Base-by-base conservation (phyloP, 1,139 yeast species). In the Casaregolazyma lundiana region DNA sequence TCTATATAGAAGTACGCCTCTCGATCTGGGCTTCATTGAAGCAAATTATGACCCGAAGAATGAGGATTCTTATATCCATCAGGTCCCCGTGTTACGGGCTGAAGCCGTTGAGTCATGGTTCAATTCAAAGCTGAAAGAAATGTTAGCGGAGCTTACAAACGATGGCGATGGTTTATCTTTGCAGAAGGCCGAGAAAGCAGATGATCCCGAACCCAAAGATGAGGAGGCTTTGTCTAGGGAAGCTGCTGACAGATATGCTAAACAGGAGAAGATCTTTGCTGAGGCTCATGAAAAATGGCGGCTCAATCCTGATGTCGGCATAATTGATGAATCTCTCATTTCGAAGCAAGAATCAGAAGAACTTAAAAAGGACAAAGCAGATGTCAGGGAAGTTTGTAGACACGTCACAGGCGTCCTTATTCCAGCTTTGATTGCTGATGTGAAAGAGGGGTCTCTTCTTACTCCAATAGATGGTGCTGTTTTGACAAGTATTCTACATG, bases 71-170 rank as follows among this genome's bases (percentile, higher is more conserved):
- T 90, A 90, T 63, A 96, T 97, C 21, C 96, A 88, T 62, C 76
- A 78, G 52, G 87, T 88, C 68, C 73, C 85, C 15, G 76, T 85
- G 30, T 60, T 92, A 43, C 81, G 98, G 70, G 82, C 81, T 52
- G 97, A 92, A 68, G 92, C 96, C 9, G 80, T 92, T 45, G 90
- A 83, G 57, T 87, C 82, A 59, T 90, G 96, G 96, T 88, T 95
- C 84, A 78, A 78, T 60, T 68, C 79, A 55, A 79, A 82, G 60
- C 76, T 83, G 7, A 78, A 84, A 17, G 75, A 71, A 19, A 75
- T 78, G 42, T 66, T 72, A 13, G 48, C 53, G n/a, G 54, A 47
- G 35, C 52, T 56, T 49, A 32, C 47, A 32, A 53, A 50, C 19
- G 11, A 16, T 4, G 43, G 21, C 7, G 43, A 24, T 4, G 34